Evolutionary conservation across 108 stramenopile species (phyloP), one percentile per base, ranked within the genome.

Genomic region (Nitzschia sp.): DNA sequence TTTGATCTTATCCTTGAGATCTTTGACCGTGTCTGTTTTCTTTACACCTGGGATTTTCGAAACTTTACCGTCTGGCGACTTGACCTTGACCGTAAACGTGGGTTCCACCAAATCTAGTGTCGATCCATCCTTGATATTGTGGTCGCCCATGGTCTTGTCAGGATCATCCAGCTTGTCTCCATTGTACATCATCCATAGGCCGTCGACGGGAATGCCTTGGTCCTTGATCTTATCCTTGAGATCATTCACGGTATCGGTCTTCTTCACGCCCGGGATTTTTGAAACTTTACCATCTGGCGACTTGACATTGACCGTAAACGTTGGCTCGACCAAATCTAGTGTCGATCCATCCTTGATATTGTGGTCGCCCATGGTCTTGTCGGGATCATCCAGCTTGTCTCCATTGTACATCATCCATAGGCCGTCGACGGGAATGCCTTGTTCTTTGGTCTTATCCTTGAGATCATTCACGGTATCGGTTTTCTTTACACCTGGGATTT

Each of bases 21-120:
- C 61, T 19, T 70, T 53, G 38, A 75, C 57, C 1, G 60, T 75
- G 36, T 72, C 59, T 30, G 36, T 13, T 4, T 54, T 54, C 17
- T 45, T 47, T 0, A 73, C 72, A 25, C 53, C 38, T 31, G 13
- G 51, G 21, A 53, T 6, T 24, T 23, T n/a, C 61, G 13, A 9
- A 64, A 21, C 11, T 3, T 49, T 23, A 6, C 51, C 51, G 6
- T 53, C 21, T 6, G 51, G 51, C 24, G 6, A 17, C 5, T 67
- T 58, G 27, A 68, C 66, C 6, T 57, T 26, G 26, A 77, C 66
- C 51, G 64, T 45, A 69, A 71, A 64, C 13, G 61, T 59, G 4
- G 38, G 9, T 42, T 42, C 38, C n/a, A 53, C 53, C 30, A 72
- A 34, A 42, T 54, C 62, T 9, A 72, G 35, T 6, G 33, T 64